Evolutionary conservation across 371 early-diverging fungal genomes (phyloP).

Genomic region (Haplosporangium sp.): DNA sequence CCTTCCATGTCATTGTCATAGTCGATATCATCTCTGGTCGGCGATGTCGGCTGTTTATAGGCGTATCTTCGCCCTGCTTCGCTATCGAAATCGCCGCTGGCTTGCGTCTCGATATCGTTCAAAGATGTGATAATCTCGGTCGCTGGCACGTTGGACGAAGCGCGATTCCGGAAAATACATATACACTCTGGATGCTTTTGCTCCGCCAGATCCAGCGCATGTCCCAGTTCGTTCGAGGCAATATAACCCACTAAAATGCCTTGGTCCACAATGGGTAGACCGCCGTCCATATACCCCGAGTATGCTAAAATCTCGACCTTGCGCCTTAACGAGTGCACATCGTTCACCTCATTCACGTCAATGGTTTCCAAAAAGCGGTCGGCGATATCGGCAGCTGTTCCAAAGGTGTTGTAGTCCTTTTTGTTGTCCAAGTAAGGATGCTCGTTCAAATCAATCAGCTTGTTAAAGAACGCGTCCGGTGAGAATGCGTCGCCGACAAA

Average conservation of each 20-base stretch:
- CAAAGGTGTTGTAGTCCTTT: constrained; percentile 65
- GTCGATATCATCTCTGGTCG: background rate
- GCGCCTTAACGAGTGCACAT: constrained; percentile 65
- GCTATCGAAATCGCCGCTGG: background rate
- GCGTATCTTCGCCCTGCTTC: too few species aligned
- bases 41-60: constrained; percentile 12
- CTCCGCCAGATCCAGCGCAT: constrained; percentile 69
- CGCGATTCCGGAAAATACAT: constrained; percentile 50
- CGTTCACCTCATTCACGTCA: constrained; percentile 68
- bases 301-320: constrained; percentile 64
- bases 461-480: constrained; percentile 76
- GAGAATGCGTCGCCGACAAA: constrained; percentile 76
- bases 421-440: constrained; percentile 81
- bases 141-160: constrained; percentile 50
- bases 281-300: constrained; percentile 80
- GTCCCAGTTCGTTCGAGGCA: constrained; percentile 83
- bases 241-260: constrained; percentile 86
- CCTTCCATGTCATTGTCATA: constrained; percentile 49
- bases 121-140: constrained; percentile 48
- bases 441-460: constrained; percentile 70
- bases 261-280: constrained; percentile 85
- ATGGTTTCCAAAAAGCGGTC: constrained; percentile 66
- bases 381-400: constrained; percentile 61
- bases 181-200: constrained; percentile 49
- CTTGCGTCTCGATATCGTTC: constrained; percentile 54